A percentile compares a stretch with the other conserved stretches of the same genome.
These are phyloP conservation scores for Rhizophagus sp. DNA, from an alignment of 192 early-diverging fungal genomes.

Conservation along the genomic window DNA sequence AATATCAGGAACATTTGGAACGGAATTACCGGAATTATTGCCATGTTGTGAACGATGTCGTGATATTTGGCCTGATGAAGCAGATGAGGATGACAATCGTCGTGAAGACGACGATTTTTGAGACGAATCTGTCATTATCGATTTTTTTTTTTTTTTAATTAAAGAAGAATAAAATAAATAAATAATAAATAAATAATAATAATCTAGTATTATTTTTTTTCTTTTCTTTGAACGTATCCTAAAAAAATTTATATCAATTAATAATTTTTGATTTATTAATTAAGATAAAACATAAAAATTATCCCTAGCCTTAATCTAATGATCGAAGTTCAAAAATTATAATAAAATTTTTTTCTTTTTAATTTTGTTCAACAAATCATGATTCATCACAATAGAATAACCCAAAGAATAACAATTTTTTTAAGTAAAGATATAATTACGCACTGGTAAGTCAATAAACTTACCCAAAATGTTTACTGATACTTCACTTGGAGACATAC, in stretches of 20 bases:
- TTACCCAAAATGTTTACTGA: slow-evolving; percentile 4
- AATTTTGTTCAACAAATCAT: not conserved
- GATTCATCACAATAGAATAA: not conserved
- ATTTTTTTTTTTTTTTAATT: not conserved
- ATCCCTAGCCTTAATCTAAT: no score
- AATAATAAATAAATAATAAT: not conserved
- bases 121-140: slow-evolving; percentile 7
- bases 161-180: not conserved
- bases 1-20: not conserved
- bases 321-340: no score
- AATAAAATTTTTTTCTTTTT: no score
- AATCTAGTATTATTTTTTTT: not conserved
- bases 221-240: no score
- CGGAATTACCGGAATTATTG: not conserved
- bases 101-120: slow-evolving; percentile 13
- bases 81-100: not conserved
- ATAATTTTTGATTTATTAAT: no score
- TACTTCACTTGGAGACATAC: slow-evolving; percentile 15
- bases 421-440: not conserved
- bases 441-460: not conserved
- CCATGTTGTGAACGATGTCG: not conserved
- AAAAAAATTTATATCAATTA: no score
- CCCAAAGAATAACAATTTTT: no score
- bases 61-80: not conserved
- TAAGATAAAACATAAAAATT: no score